Base-by-base conservation (phyloP, 345 rosid genomes). In the Camelina laxa region DNA sequence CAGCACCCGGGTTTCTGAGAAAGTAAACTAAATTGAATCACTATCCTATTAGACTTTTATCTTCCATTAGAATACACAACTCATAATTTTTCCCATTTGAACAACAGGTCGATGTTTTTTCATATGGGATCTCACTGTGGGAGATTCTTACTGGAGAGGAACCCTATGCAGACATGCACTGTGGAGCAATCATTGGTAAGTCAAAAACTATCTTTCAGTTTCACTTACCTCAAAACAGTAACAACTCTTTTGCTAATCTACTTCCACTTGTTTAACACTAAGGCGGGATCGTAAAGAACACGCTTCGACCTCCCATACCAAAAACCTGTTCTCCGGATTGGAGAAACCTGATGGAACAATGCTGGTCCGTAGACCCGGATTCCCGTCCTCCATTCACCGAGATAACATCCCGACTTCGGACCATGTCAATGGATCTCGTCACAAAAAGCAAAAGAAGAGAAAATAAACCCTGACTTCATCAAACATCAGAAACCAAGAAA, bases 151-250 rank as follows among this genome's bases (percentile, higher is more conserved):
- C 93, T 2, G 86, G 87, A 59, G 89, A 87, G 73, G 93, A 85
- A 76, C 93, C 93, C 4, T 88, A 88, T 65, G 89, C 88, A 35
- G 88, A 88, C 69, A 82, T 88, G 93, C 91, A 89, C 60, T 87
- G 89, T 63, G 94, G 94, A 65, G 91, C 94, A 31, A 85, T 89
- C 59, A 89, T 89, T 69, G 89, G 94, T 89, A 69, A 73, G 85
- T 5, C 6, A 21, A 51, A 35, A 14, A 54, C 15, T 4, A 51
- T 65, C 15, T 41, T 58, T 61, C 49, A 7, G 13, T 45, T 24
- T 47, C 48, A 64, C 72, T 70, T 77, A 64, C 72, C 56, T 70
- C 75, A 11, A 58, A 74, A 27, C 54, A 67, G 2, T 0, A 60
- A 7, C 15, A 41, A 44, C n/a, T 50, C 6, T 0, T 27, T 8